phyloP scores from a whole-genome alignment of 257 asterid genomes.

The Mitragyna speciosa region DNA sequence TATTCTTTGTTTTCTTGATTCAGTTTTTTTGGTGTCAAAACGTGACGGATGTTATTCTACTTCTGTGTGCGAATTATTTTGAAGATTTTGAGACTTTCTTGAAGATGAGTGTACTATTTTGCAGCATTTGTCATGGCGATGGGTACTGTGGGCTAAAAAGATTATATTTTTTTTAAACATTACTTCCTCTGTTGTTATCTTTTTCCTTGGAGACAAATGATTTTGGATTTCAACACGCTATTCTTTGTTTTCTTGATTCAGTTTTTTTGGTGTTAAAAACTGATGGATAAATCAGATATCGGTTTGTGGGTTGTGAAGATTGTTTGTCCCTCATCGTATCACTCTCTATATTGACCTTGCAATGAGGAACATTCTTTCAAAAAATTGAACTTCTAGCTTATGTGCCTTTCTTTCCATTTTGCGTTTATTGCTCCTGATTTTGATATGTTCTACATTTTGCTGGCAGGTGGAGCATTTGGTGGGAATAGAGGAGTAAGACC shows the following conservation, averaged over 20 bases:
- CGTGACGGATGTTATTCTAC: too few relatives aligned
- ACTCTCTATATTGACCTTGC: not conserved
- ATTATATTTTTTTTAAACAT: not conserved
- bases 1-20: not conserved
- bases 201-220: not conserved
- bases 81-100: not conserved
- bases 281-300: too few relatives aligned
- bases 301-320: not conserved
- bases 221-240: not conserved
- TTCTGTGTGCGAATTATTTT: not conserved
- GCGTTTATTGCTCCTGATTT: not conserved
- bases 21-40: not conserved
- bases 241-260: not conserved
- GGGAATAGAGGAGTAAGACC: conserved; percentile 96
- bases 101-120: not conserved
- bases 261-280: not conserved
- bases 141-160: not conserved
- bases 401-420: not conserved
- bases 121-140: not conserved
- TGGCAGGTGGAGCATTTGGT: conserved; percentile 90
- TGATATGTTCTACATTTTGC: too few relatives aligned
- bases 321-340: not conserved
- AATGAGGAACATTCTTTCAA: not conserved
- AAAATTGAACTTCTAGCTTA: not conserved
- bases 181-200: not conserved